Percentiles rank a stretch among this genome's conserved stretches.
Evolutionary conservation across 2,329 filamentous ascomycete genomes (phyloP).

Genomic region (Huntiella omanensis): DNA sequence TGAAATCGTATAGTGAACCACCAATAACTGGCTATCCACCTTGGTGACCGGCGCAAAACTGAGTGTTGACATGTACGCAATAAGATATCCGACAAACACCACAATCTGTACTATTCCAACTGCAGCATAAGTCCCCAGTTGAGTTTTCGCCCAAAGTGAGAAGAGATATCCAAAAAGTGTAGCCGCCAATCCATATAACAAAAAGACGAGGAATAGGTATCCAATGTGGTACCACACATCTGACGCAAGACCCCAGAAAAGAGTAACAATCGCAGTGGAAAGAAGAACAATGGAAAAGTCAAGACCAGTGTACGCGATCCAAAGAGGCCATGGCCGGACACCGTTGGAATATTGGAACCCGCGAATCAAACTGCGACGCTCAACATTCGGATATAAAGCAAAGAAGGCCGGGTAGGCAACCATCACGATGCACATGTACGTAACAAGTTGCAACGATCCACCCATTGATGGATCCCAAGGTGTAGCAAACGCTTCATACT

Average conservation of each 20-base stretch:
- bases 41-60: conserved; percentile 54
- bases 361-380: conserved; percentile 60
- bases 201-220: conserved; percentile 66
- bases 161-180: conserved; percentile 63
- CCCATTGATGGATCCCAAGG: conserved; percentile 52
- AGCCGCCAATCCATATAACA: conserved; percentile 63
- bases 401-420: conserved; percentile 72
- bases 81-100: conserved; percentile 51
- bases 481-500: conserved; percentile 57
- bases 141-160: conserved; percentile 60
- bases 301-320: conserved; percentile 66
- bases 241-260: conserved; percentile 50
- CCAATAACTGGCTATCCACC: conserved; percentile 46
- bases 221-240: conserved; percentile 57
- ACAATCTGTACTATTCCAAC: conserved; percentile 59
- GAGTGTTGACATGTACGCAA: conserved; percentile 51
- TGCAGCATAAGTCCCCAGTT: conserved; percentile 70
- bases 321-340: conserved; percentile 62
- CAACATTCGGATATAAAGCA: conserved; percentile 70
- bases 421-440: conserved; percentile 68
- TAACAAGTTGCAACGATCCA: conserved; percentile 56
- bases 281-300: conserved; percentile 59
- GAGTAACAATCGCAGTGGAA: conserved; percentile 25
- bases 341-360: conserved; percentile 85
- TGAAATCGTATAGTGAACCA: conserved; percentile 59